Evolutionary conservation across 306 rosid genomes (phyloP).

Genomic region (Corylus avellana): DNA sequence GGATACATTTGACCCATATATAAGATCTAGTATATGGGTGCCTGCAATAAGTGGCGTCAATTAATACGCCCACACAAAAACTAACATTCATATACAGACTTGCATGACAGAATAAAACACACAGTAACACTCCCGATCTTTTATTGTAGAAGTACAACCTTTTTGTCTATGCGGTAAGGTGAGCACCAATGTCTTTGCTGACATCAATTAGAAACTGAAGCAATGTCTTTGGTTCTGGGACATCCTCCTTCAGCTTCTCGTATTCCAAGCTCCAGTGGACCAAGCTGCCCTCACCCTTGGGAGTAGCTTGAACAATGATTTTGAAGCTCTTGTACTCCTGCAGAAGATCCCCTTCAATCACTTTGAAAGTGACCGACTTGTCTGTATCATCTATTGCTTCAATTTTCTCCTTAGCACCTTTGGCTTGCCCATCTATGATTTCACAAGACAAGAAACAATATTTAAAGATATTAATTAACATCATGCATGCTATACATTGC

Average conservation of each 20-base stretch:
- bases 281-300: constrained; percentile 28
- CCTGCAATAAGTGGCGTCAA: neutral
- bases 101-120: neutral
- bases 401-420: constrained; percentile 25
- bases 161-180: constrained; percentile 4
- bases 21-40: too few relatives aligned
- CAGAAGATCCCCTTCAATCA: constrained; percentile 34
- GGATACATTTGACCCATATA: neutral
- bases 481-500: neutral
- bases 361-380: constrained; percentile 29
- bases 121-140: neutral
- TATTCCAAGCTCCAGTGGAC: constrained; percentile 39
- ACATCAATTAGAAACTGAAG: constrained; percentile 10
- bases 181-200: constrained; percentile 34
- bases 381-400: constrained; percentile 40
- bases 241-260: constrained; percentile 33
- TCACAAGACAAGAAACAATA: neutral
- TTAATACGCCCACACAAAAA: neutral
- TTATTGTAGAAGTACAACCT: neutral
- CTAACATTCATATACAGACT: neutral
- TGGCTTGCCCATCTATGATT: constrained; percentile 33
- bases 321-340: constrained; percentile 27
- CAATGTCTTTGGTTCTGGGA: constrained; percentile 30
- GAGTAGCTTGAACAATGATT: neutral
- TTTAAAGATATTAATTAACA: neutral